phyloP scores from a whole-genome alignment of 1,284 basidiomycete genomes.

The Phaffia rhodozyma region DNA sequence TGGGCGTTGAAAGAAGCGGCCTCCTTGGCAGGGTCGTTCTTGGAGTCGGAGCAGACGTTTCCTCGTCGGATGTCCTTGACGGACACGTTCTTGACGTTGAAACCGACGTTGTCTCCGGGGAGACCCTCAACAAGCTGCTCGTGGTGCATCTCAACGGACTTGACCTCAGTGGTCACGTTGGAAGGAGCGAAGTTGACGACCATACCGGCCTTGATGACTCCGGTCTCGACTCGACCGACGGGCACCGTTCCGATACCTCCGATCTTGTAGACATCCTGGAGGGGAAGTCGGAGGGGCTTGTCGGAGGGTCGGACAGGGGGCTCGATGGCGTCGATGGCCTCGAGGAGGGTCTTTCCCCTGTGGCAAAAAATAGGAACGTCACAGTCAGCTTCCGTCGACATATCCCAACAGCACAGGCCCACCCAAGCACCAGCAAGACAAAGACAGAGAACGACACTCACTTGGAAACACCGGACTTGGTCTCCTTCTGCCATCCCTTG shows the following conservation, averaged over 20 bases:
- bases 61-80: slow-evolving; percentile 99
- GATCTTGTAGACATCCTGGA: slow-evolving; percentile 99
- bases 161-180: slow-evolving; percentile 99
- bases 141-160: slow-evolving; percentile 99
- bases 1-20: slow-evolving; percentile 99
- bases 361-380: too few relatives aligned
- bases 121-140: slow-evolving; percentile 91
- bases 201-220: slow-evolving; percentile 99
- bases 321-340: slow-evolving; percentile 99
- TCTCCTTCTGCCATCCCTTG: slow-evolving; percentile 98
- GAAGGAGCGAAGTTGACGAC: slow-evolving; percentile 42
- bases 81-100: slow-evolving; percentile 83
- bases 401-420: too few relatives aligned
- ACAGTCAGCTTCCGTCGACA: too few relatives aligned
- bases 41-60: slow-evolving; percentile 97
- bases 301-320: slow-evolving; percentile 92
- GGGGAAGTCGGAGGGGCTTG: slow-evolving; percentile 99
- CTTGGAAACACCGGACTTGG: slow-evolving; percentile 82
- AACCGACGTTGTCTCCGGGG: slow-evolving; percentile 89
- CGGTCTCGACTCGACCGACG: slow-evolving; percentile 99
- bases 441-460: too few relatives aligned
- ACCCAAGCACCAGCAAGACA: too few relatives aligned
- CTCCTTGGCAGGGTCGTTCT: slow-evolving; percentile 99
- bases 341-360: slow-evolving; percentile 98
- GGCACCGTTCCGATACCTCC: slow-evolving; percentile 99